Conservation (phyloP, 2,329 filamentous ascomycete species). For the Diaporthe capsici region DNA sequence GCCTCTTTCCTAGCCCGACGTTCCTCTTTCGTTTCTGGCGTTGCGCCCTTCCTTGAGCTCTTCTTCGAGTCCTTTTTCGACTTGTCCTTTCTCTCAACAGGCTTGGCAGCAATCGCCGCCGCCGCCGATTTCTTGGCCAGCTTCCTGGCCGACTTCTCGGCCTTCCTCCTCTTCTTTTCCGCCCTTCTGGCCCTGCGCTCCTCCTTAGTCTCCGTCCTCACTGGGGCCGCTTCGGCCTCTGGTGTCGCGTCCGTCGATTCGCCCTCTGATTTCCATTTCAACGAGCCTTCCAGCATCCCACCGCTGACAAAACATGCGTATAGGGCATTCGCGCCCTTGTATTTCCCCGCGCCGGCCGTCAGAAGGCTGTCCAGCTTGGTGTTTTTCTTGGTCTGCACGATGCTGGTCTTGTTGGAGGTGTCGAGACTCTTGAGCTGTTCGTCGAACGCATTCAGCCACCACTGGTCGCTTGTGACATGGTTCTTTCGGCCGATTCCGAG, state of each 20-base stretch:
- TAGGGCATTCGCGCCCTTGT: constrained; percentile 74
- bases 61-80: constrained; percentile 35
- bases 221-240: constrained; percentile 48
- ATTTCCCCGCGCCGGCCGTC: constrained; percentile 67
- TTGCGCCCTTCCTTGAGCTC: constrained; percentile 40
- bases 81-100: background rate
- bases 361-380: constrained; percentile 67
- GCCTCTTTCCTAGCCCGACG: constrained; percentile 45
- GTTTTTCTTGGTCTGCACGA: constrained; percentile 69
- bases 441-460: constrained; percentile 98
- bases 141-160: constrained; percentile 46
- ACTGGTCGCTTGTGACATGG: constrained; percentile 82
- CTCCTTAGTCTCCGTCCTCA: constrained; percentile 48
- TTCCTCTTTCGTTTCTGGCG: constrained; percentile 43
- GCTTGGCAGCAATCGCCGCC: background rate
- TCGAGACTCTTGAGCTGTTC: constrained; percentile 87
- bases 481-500: constrained; percentile 85
- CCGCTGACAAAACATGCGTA: constrained; percentile 91
- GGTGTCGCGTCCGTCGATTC: constrained; percentile 47
- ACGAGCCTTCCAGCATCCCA: constrained; percentile 81
- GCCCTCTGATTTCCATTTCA: constrained; percentile 53
- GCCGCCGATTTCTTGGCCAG: constrained; percentile 26
- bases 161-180: constrained; percentile 49
- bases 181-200: constrained; percentile 54
- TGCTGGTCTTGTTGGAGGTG: constrained; percentile 68